Evolutionary conservation across 345 rosid species (phyloP).

Genomic region (Aurinia saxatilis): DNA sequence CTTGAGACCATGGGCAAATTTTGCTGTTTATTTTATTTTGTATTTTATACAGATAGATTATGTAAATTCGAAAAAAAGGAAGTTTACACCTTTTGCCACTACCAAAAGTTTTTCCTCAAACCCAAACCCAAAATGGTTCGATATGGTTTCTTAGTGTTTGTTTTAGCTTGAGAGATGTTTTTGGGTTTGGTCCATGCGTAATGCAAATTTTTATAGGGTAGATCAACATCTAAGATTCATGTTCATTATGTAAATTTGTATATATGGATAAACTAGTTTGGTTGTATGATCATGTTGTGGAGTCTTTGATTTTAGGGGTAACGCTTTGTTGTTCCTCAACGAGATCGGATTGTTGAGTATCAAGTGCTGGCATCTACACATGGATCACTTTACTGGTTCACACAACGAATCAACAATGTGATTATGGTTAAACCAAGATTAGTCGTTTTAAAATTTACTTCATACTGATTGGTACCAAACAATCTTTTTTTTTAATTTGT

Average conservation of each 20-base stretch:
- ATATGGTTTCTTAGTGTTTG: neutral
- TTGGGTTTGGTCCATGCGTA: neutral
- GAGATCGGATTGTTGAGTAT: neutral
- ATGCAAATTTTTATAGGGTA: constrained; percentile 6
- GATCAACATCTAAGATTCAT: constrained; percentile 11
- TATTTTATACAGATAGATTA: constrained; percentile 24
- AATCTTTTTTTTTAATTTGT: neutral
- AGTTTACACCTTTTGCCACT: constrained; percentile 4
- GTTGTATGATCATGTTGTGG: neutral
- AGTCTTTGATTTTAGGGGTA: constrained; percentile 9
- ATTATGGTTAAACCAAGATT: neutral
- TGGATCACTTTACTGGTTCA: neutral
- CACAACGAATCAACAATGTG: too few species aligned
- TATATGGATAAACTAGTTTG: constrained; percentile 12
- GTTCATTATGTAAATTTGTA: constrained; percentile 3
- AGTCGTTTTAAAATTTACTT: neutral
- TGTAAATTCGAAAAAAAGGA: constrained; percentile 15
- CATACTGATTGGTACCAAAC: neutral
- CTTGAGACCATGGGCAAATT: neutral
- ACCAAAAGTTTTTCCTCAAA: neutral
- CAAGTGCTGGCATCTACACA: neutral
- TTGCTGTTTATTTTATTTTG: constrained; percentile 4
- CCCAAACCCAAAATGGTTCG: neutral
- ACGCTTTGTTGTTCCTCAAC: neutral
- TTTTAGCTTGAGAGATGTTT: neutral